Evolutionary conservation across 352 stramenopile genomes (phyloP), one percentile per base, ranked within the genome.

Genomic region (Globisporangium parvum): DNA sequence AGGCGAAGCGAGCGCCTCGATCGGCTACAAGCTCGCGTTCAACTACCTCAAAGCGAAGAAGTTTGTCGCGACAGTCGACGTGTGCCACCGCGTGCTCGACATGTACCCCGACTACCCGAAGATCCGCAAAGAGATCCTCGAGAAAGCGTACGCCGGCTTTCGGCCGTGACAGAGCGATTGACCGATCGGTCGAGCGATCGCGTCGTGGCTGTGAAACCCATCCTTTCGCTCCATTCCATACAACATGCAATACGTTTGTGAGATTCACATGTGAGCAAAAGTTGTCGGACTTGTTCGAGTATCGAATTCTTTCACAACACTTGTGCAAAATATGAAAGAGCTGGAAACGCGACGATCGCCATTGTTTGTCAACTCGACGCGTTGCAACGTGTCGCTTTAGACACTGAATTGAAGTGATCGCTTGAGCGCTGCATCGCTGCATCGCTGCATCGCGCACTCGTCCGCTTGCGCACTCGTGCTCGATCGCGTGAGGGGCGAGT

Each of bases 31-130:
- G 63, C 70, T 98, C 1, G 92, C 90, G 6, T 98, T 98, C 69
- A 98, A 98, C 62, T 98, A 98, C 69, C 75, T 98, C 47, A 98
- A 98, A 69, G 88, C 91, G 33, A 93, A 93, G 60, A 88, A 91
- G 47, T 93, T 82, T 50, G 87, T 98, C 10, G 65, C 87, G 18
- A 80, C 91, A 15, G 95, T 98, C 40, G 91, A 98, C 59, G 84
- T 98, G 9, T 97, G 89, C 63, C 73, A 97, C 65, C 96, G 96
- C 48, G 90, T 98, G 37, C 75, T 98, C 28, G 75, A 91, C 55
- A 77, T 88, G 59, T 98, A 97, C 67, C 93, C 94, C 14, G 88
- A 97, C 58, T 98, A 98, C 67, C 92, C 90, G 9, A 95, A 96
- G 71, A 98, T 98, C 57, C 73, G 82, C 24, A 96, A 96, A 56